phyloP scores from a whole-genome alignment of 495 filamentous ascomycete genomes.

The Aspergillus incahuasiensis region DNA sequence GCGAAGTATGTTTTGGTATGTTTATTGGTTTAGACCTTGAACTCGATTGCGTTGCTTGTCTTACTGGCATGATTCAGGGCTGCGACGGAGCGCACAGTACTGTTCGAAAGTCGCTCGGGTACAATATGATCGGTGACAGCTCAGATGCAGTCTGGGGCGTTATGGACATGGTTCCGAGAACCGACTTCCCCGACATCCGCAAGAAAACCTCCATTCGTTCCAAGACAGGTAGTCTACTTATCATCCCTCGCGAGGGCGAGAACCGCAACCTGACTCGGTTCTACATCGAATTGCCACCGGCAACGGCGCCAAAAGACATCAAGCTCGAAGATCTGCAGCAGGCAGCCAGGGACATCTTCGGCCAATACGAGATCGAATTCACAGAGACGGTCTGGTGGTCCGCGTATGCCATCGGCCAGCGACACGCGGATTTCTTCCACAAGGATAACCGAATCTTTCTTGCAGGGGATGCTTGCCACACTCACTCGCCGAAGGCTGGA shows the following conservation, averaged over 20 bases:
- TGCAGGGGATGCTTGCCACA: slow-evolving; percentile 58
- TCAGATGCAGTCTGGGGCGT: slow-evolving; percentile 77
- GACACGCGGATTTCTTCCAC: slow-evolving; percentile 53
- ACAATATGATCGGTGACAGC: slow-evolving; percentile 69
- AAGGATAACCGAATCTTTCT: slow-evolving; percentile 51
- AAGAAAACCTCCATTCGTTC: slow-evolving; percentile 62
- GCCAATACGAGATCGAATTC: slow-evolving; percentile 51
- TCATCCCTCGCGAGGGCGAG: slow-evolving; percentile 67
- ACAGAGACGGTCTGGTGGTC: slow-evolving; percentile 53
- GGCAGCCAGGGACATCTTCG: slow-evolving; percentile 55
- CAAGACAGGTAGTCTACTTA: slow-evolving; percentile 57
- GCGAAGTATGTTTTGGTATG: slow-evolving; percentile 69
- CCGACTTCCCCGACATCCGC: slow-evolving; percentile 79
- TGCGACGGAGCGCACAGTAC: slow-evolving; percentile 76
- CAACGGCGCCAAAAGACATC: slow-evolving; percentile 38
- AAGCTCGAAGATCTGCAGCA: slow-evolving; percentile 52
- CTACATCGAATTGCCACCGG: slow-evolving; percentile 64
- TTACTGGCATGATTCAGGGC: slow-evolving; percentile 38
- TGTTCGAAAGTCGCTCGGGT: slow-evolving; percentile 62
- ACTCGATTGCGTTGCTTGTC: not conserved
- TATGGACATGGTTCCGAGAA: slow-evolving; percentile 72
- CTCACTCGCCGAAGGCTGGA: slow-evolving; percentile 58
- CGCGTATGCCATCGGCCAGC: slow-evolving; percentile 56
- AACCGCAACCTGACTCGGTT: slow-evolving; percentile 59
- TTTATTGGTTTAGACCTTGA: slow-evolving; percentile 1